Base-by-base conservation (phyloP, 768 basidiomycete species). In the Phanerochaete carnosa region DNA sequence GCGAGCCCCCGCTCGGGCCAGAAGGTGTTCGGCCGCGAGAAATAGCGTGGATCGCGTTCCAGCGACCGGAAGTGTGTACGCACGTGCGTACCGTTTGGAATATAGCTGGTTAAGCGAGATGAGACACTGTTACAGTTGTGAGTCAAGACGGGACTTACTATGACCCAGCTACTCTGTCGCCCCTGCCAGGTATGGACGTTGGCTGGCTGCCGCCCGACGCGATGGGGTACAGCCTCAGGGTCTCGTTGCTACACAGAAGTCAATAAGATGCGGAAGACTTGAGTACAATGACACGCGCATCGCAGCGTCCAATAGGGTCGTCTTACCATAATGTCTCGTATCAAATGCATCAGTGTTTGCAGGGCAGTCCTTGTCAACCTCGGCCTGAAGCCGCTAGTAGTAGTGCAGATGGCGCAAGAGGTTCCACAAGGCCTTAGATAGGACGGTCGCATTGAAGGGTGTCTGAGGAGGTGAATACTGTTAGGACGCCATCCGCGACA, bases 401-500 rank as follows among this genome's bases (percentile, higher is more conserved):
- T 66, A 66, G 7, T 68, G 67, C 11, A 73, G 77, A 57, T 78
- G 67, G 8, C 56, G 62, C 19, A 75, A 57, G 2, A 79, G 62
- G 12, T 65, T 72, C 65, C 69, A 77, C 59, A 78, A 76, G 29
- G 76, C 61, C 50, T 66, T 70, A 43, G 71, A 71, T 19, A 80
- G 70, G 1, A 71, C 71, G 35, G 70, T 74, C 12, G 76, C 72
- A 1, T n/a, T n/a, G n/a, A 1, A 79, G 75, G 2, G 80, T 81
- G 59, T 81, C 80, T 15, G 79, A 77, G 26, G 80, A 79, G 1
- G 80, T 79, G 2, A 78, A 71, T 45, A 80, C 74, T 16, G 74
- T 75, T 9, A 80, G 71, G 28, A 71, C 72, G 28, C 74, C 79
- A 29, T 80, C 79, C 19, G 73, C 70, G 28, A 74, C 67, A 30